phyloP scores from a whole-genome alignment of 768 basidiomycete genomes.

The Leccinum longicurvipes region DNA sequence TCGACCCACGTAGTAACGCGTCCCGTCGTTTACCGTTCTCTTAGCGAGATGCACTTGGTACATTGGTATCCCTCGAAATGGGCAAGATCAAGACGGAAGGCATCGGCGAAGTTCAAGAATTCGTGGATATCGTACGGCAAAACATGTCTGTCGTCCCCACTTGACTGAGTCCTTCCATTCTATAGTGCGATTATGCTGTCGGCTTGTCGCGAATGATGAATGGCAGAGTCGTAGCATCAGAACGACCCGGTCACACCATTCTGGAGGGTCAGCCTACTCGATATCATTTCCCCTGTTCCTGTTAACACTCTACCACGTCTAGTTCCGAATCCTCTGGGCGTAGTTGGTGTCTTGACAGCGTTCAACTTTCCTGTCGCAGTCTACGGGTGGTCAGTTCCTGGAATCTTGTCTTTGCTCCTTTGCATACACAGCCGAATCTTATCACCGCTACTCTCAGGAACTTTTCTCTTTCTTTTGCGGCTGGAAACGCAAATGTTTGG shows the following conservation, averaged over 20 bases:
- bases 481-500: slow-evolving; percentile 93
- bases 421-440: slow-evolving; percentile 7
- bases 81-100: slow-evolving; percentile 91
- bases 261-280: slow-evolving; percentile 60
- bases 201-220: slow-evolving; percentile 95
- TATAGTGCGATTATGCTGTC: slow-evolving; percentile 89
- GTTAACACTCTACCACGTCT: slow-evolving; percentile 17
- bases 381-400: slow-evolving; percentile 69
- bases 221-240: slow-evolving; percentile 81
- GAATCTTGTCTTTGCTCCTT: neutral
- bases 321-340: slow-evolving; percentile 90
- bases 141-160: neutral
- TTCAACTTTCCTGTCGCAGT: slow-evolving; percentile 98
- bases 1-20: neutral
- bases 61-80: slow-evolving; percentile 84
- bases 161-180: slow-evolving; percentile 8
- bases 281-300: neutral
- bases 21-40: slow-evolving; percentile 12
- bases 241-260: slow-evolving; percentile 87
- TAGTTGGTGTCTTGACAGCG: slow-evolving; percentile 76
- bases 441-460: slow-evolving; percentile 56
- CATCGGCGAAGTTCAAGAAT: slow-evolving; percentile 91
- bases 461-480: slow-evolving; percentile 79
- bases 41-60: slow-evolving; percentile 75
- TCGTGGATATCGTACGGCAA: slow-evolving; percentile 81